These are phyloP conservation scores for Smallanthus sonchifolius DNA, from an alignment of 129 eudicot species.

Conservation along the genomic window DNA sequence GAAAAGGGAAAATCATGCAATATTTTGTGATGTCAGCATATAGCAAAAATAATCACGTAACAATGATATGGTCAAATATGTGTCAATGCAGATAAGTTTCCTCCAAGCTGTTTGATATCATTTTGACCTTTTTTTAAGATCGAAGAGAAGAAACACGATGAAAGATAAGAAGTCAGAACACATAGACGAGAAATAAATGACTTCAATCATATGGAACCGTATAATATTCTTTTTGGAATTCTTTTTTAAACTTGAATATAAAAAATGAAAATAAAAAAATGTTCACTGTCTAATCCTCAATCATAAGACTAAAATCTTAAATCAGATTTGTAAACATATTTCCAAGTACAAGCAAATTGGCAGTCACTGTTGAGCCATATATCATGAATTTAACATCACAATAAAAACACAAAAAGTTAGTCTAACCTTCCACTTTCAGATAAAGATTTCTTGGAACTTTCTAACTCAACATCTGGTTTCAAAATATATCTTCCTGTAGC, in stretches of 20 bases:
- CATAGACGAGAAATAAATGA: not conserved
- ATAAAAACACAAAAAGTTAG: not conserved
- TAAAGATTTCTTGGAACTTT: constrained; percentile 44
- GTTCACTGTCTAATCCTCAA: not conserved
- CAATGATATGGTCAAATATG: not conserved
- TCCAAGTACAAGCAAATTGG: not conserved
- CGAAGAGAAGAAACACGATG: not conserved
- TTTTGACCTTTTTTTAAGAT: not conserved
- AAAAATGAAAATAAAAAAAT: not conserved
- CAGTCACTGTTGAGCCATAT: not conserved
- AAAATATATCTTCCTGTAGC: constrained; percentile 82
- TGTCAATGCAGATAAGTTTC: not conserved
- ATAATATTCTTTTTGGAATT: not conserved
- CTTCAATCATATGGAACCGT: not conserved
- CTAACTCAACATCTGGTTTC: constrained; percentile 65
- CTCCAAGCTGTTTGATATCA: not conserved
- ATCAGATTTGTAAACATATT: not conserved
- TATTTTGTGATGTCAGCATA: not conserved
- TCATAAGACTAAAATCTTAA: not conserved
- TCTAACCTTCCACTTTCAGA: constrained; percentile 69
- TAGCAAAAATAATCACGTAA: constrained; percentile 1
- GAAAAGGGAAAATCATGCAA: constrained; percentile 20
- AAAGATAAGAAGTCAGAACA: not conserved
- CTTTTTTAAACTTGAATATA: not conserved
- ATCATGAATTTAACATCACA: not conserved